These are phyloP conservation scores for Cercis canadensis DNA, from an alignment of 306 rosid species.

Conservation along the genomic window DNA sequence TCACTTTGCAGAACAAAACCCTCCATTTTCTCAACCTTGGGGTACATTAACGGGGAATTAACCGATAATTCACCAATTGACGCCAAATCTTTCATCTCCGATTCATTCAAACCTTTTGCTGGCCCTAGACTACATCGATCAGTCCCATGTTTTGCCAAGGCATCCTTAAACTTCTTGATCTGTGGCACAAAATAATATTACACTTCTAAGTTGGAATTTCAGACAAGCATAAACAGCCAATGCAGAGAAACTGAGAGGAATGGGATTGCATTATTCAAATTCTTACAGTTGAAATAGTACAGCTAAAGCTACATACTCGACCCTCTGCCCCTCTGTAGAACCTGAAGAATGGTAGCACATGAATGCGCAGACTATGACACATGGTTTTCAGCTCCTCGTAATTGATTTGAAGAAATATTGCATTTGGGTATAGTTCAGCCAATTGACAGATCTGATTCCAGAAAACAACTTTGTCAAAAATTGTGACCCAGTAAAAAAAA, in stretches of 20 bases:
- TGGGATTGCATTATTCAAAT: not conserved
- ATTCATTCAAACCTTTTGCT: constrained; percentile 72
- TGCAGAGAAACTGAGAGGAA: not conserved
- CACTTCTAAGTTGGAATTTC: not conserved
- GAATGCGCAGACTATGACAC: constrained; percentile 73
- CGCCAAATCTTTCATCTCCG: constrained; percentile 57
- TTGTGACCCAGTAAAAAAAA: not conserved
- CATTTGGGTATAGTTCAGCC: constrained; percentile 67
- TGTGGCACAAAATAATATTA: constrained; percentile 25
- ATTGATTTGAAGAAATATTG: constrained; percentile 72
- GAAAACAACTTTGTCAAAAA: not conserved
- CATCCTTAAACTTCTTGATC: constrained; percentile 88
- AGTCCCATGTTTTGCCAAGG: constrained; percentile 63
- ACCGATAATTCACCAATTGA: constrained; percentile 52
- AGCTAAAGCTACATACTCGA: constrained; percentile 80
- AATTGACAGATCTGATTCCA: constrained; percentile 82
- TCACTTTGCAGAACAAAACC: constrained; percentile 39
- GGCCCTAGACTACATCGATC: constrained; percentile 72
- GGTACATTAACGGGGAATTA: constrained; percentile 28
- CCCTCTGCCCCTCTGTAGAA: constrained; percentile 86
- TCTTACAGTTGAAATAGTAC: constrained; percentile 85
- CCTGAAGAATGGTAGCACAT: constrained; percentile 87
- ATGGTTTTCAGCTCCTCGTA: constrained; percentile 69
- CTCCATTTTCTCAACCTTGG: constrained; percentile 40
- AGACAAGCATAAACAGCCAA: not conserved